These are phyloP conservation scores for Exserohilum turcica DNA, from an alignment of 2,329 filamentous ascomycete species.

Conservation along the genomic window DNA sequence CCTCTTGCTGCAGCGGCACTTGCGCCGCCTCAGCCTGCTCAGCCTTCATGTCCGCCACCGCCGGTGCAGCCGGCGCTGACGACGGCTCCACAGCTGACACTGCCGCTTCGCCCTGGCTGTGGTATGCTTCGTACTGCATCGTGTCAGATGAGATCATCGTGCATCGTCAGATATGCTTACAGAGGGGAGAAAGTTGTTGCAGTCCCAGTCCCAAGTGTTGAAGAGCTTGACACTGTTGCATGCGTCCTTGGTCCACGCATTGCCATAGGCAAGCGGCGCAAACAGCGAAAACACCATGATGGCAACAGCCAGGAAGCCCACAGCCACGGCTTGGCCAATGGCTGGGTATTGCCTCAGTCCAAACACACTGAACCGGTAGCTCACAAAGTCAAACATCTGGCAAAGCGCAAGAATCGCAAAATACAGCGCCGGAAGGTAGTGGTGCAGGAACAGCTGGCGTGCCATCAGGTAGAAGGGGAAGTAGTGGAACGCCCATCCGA, in stretches of 20 bases:
- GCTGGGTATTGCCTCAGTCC: slow-evolving; percentile 71
- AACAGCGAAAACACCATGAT: slow-evolving; percentile 82
- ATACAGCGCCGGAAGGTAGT: slow-evolving; percentile 97
- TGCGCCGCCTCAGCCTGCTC: slow-evolving; percentile 17
- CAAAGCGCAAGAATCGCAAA: slow-evolving; percentile 89
- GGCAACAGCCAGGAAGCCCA: slow-evolving; percentile 74
- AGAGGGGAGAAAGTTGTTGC: slow-evolving; percentile 85
- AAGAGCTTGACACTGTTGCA: slow-evolving; percentile 89
- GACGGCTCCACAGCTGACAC: slow-evolving; percentile 34
- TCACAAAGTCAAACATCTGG: slow-evolving; percentile 85
- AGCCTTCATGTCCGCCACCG: slow-evolving; percentile 13
- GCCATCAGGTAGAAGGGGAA: slow-evolving; percentile 99
- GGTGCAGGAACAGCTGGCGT: slow-evolving; percentile 95
- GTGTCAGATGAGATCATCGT: slow-evolving; percentile 17
- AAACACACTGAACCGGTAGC: slow-evolving; percentile 71
- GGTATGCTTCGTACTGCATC: slow-evolving; percentile 41
- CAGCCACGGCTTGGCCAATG: slow-evolving; percentile 74
- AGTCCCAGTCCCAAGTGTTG: slow-evolving; percentile 94
- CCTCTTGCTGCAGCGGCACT: slow-evolving; percentile 16
- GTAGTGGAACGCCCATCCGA: slow-evolving; percentile 97
- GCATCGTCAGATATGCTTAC: slow-evolving; percentile 63
- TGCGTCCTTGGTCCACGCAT: slow-evolving; percentile 86
- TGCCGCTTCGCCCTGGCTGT: slow-evolving; percentile 20
- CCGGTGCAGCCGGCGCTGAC: slow-evolving; percentile 28
- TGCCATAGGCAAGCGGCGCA: slow-evolving; percentile 88